Conservation (phyloP, 2,329 filamentous ascomycete species). For the Colletotrichum australisinense region DNA sequence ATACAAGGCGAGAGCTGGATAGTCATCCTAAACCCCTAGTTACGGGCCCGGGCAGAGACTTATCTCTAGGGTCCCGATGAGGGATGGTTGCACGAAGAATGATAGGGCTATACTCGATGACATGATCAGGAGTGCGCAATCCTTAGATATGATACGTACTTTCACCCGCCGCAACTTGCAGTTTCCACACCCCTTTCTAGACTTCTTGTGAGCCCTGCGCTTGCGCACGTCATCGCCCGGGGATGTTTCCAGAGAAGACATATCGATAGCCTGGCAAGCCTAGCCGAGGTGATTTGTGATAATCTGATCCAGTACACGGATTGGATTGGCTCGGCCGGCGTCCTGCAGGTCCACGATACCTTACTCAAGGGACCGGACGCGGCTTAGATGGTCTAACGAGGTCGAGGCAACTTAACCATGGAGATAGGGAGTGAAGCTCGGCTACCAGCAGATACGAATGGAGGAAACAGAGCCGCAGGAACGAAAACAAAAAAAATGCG, state of each 20-base stretch:
- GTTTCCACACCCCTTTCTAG: slow-evolving; percentile 64
- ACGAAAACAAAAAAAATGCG: background rate
- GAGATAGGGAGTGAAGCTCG: too few relatives aligned
- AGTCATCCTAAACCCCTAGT: slow-evolving; percentile 26
- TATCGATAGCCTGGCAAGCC: background rate
- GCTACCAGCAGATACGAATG: background rate
- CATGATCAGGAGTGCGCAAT: background rate
- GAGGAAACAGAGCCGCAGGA: background rate
- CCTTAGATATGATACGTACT: slow-evolving; percentile 45
- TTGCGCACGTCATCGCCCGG: slow-evolving; percentile 35
- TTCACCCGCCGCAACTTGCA: slow-evolving; percentile 67
- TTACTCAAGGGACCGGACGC: background rate
- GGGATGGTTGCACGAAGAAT: background rate
- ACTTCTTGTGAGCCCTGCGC: slow-evolving; percentile 61
- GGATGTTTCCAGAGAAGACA: background rate
- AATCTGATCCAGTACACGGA: too few relatives aligned
- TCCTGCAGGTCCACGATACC: too few relatives aligned
- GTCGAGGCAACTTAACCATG: background rate
- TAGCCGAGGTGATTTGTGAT: background rate
- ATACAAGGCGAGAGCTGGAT: slow-evolving; percentile 40
- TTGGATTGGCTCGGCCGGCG: too few relatives aligned
- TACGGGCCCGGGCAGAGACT: background rate
- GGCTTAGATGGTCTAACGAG: background rate
- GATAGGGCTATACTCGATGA: background rate
- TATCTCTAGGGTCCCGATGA: background rate